phyloP scores from a whole-genome alignment of 176 grass and related monocot genomes.

The Aegilops longissima region DNA sequence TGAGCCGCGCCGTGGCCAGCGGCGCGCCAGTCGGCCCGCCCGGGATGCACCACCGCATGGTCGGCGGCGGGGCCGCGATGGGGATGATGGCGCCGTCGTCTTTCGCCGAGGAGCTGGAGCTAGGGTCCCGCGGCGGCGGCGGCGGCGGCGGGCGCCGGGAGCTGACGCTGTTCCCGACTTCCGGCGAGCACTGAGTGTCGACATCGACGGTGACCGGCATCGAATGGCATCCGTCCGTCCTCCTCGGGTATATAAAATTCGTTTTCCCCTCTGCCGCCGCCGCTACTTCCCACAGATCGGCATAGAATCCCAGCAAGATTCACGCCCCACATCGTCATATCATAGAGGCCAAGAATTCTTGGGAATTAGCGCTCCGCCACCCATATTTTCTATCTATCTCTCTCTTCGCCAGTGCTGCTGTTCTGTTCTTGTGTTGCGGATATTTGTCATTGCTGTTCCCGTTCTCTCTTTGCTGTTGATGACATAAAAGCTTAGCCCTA shows the following conservation, averaged over 20 bases:
- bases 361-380: slow-evolving; percentile 36
- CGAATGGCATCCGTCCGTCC: neutral
- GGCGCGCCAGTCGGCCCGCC: slow-evolving; percentile 46
- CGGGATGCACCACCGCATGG: slow-evolving; percentile 77
- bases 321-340: neutral
- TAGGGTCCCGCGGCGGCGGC: slow-evolving; percentile 48
- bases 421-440: slow-evolving; percentile 32
- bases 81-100: slow-evolving; percentile 51
- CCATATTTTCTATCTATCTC: neutral
- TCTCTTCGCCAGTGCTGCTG: neutral
- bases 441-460: slow-evolving; percentile 34
- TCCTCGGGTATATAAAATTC: slow-evolving; percentile 64
- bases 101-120: slow-evolving; percentile 73
- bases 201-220: slow-evolving; percentile 17
- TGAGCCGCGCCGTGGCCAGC: slow-evolving; percentile 42
- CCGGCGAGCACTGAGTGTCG: slow-evolving; percentile 58
- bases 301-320: slow-evolving; percentile 40
- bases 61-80: slow-evolving; percentile 31
- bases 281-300: slow-evolving; percentile 52
- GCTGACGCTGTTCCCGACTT: slow-evolving; percentile 82
- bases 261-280: slow-evolving; percentile 25
- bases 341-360: slow-evolving; percentile 51
- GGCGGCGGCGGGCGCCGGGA: slow-evolving; percentile 51
- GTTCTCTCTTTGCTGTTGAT: slow-evolving; percentile 35
- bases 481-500: slow-evolving; percentile 46